A percentile compares a stretch with the other conserved stretches of the same genome.
Conservation (phyloP, 768 basidiomycete species). For the Suillus variegatus region DNA sequence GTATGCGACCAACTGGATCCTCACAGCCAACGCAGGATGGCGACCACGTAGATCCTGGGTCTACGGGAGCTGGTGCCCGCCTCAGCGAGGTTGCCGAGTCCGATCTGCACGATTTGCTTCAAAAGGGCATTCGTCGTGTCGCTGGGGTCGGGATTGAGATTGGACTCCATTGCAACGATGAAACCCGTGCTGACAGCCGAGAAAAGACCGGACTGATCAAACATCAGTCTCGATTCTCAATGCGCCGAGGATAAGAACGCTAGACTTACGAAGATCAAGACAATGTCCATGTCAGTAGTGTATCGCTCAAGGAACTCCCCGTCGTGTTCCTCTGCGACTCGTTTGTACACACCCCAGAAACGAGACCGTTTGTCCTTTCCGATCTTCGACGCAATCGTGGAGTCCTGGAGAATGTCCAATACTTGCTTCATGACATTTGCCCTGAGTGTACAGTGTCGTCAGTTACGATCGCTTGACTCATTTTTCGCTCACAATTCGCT, state of each 20-base stretch:
- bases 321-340: constrained; percentile 18
- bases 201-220: constrained; percentile 15
- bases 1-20: constrained; percentile 13
- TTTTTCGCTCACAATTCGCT: not conserved
- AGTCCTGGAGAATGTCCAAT: not conserved
- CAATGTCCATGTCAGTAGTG: constrained; percentile 17
- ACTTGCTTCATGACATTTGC: not conserved
- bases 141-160: constrained; percentile 13
- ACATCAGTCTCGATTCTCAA: not conserved
- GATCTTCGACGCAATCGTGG: not conserved
- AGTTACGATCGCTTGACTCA: not conserved
- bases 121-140: constrained; percentile 16
- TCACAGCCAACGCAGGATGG: accelerated
- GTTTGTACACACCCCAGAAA: constrained; percentile 16
- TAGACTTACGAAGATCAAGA: constrained; percentile 22
- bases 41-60: not conserved
- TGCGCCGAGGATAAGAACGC: not conserved
- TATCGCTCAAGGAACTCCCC: constrained; percentile 18
- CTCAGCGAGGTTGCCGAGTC: constrained; percentile 4
- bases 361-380: not conserved
- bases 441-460: not conserved
- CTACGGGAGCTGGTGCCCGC: not conserved
- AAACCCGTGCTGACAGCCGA: constrained; percentile 16
- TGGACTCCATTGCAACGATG: constrained; percentile 10
- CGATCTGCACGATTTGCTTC: constrained; percentile 10